These are phyloP conservation scores for Hortiboletus campestris DNA, from an alignment of 768 basidiomycete genomes.

Conservation along the genomic window DNA sequence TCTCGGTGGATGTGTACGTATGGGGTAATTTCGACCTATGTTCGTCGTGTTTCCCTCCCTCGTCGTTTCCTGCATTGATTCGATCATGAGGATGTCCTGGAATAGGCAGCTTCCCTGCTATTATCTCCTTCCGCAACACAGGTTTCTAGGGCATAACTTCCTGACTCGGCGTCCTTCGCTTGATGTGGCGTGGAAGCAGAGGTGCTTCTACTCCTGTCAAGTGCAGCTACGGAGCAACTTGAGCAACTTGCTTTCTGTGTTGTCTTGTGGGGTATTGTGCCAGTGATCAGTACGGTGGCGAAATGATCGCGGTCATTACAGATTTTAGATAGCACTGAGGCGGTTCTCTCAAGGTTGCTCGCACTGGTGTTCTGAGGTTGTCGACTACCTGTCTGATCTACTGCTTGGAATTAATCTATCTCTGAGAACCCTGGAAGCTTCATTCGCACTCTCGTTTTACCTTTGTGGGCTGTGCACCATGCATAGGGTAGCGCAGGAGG, in stretches of 20 bases:
- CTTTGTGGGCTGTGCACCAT: constrained; percentile 69
- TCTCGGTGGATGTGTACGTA: constrained; percentile 56
- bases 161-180: constrained; percentile 9
- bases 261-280: background rate
- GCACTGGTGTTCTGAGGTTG: background rate
- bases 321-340: constrained; percentile 1
- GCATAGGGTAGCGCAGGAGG: constrained; percentile 78
- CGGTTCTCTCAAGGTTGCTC: background rate
- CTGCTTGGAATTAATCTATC: background rate
- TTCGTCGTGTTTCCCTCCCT: constrained; percentile 3
- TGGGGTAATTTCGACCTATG: constrained; percentile 10
- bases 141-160: constrained; percentile 11
- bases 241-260: constrained; percentile 4
- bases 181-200: constrained; percentile 15
- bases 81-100: constrained; percentile 12
- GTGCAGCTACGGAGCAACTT: background rate
- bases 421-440: background rate
- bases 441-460: constrained; percentile 36
- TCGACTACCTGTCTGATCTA: background rate
- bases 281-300: constrained; percentile 6
- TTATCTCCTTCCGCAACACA: constrained; percentile 10
- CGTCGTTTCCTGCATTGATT: constrained; percentile 11
- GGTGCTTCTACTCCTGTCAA: constrained; percentile 26
- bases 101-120: constrained; percentile 18
- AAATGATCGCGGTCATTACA: constrained; percentile 8